phyloP scores from a whole-genome alignment of 2,329 filamentous ascomycete genomes.

The Pseudogymnoascus sp. region DNA sequence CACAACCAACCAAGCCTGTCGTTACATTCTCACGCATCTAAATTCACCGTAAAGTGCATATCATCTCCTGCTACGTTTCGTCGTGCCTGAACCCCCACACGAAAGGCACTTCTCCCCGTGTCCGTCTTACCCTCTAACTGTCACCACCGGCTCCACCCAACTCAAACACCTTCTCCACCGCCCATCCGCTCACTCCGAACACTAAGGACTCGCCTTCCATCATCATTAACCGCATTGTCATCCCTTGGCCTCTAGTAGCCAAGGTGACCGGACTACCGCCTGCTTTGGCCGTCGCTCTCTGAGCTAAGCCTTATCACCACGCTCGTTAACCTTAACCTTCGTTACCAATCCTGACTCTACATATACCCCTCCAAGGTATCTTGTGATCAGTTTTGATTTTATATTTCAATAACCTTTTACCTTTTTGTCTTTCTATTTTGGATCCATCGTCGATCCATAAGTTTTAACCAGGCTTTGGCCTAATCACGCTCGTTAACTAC shows the following conservation, averaged over 20 bases:
- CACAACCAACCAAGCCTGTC: constrained; percentile 7
- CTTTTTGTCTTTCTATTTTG: constrained; percentile 2
- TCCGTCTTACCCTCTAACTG: neutral
- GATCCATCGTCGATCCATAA: neutral
- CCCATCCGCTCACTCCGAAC: neutral
- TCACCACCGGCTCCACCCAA: neutral
- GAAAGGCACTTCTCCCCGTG: neutral
- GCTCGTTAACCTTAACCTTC: constrained; percentile 3
- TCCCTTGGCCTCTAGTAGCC: neutral
- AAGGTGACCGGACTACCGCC: neutral
- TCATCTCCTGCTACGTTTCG: constrained; percentile 1
- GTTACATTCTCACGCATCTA: constrained; percentile 8
- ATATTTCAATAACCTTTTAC: neutral
- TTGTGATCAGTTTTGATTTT: neutral
- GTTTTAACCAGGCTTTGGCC: constrained; percentile 9
- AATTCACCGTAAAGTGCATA: neutral
- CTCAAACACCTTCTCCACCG: neutral
- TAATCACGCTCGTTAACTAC: constrained; percentile 22
- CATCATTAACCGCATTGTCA: neutral
- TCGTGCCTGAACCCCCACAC: neutral
- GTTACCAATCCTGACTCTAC: constrained; percentile 1
- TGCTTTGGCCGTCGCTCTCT: neutral
- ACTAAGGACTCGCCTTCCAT: neutral
- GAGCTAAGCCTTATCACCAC: constrained; percentile 7
- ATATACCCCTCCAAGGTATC: neutral